Evolutionary conservation across 129 eudicot genomes (phyloP).

Genomic region (Scalesia atractyloides): DNA sequence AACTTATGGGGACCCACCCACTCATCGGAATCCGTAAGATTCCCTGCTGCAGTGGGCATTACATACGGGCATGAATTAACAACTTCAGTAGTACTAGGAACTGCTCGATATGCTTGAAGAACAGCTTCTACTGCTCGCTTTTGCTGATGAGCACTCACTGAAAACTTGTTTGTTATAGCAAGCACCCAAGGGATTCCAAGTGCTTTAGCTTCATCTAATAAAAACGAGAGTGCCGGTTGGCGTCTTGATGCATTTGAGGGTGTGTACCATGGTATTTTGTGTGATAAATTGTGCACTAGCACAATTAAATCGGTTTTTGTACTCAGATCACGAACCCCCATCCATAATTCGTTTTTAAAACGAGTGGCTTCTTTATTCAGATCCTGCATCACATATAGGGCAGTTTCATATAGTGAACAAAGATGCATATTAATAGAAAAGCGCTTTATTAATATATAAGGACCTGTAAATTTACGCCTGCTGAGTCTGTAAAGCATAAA

Average conservation of each 20-base stretch:
- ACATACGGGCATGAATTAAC: constrained; percentile 88
- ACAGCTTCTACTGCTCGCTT: constrained; percentile 70
- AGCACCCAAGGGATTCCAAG: constrained; percentile 96
- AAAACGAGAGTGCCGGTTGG: constrained; percentile 69
- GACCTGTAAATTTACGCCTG: constrained; percentile 93
- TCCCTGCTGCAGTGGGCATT: constrained; percentile 60
- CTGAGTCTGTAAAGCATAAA: constrained; percentile 75
- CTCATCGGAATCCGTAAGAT: constrained; percentile 38
- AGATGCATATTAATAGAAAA: neutral
- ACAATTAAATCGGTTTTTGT: constrained; percentile 82
- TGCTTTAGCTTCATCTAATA: constrained; percentile 86
- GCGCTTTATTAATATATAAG: constrained; percentile 20
- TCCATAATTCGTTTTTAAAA: constrained; percentile 85
- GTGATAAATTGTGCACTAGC: constrained; percentile 90
- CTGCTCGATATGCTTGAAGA: constrained; percentile 80
- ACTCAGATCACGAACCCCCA: constrained; percentile 86
- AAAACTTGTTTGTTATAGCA: constrained; percentile 88
- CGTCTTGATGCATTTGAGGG: constrained; percentile 51
- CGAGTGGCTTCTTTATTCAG: constrained; percentile 68
- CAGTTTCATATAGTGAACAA: constrained; percentile 12
- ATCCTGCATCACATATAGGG: constrained; percentile 55
- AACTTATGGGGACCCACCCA: constrained; percentile 49
- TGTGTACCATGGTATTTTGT: constrained; percentile 69
- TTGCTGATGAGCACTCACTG: constrained; percentile 93
- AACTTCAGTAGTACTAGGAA: constrained; percentile 57